phyloP scores from a whole-genome alignment of 1,139 yeast genomes.

The Meyerozyma smithsonii region DNA sequence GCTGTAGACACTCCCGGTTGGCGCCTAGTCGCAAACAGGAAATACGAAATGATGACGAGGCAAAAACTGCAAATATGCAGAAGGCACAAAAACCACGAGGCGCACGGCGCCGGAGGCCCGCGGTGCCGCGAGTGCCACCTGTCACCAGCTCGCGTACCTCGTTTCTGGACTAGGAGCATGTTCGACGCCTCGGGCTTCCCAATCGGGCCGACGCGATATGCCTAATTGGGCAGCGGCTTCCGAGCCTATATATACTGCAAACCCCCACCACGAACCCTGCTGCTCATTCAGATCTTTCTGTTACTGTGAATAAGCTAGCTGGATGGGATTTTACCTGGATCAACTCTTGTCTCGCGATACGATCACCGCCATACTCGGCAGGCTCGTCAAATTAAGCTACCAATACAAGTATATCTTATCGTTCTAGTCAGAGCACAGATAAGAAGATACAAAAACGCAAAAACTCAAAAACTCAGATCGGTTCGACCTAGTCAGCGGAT shows the following conservation, averaged over 20 bases:
- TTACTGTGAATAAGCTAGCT: not conserved
- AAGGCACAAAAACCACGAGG: too few relatives aligned
- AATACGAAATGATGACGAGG: too few relatives aligned
- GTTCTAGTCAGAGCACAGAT: not conserved
- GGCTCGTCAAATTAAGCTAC: conserved; percentile 1
- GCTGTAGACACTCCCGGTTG: too few relatives aligned
- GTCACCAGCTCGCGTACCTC: too few relatives aligned
- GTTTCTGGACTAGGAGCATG: too few relatives aligned
- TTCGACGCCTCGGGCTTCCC: too few relatives aligned
- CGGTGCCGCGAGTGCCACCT: too few relatives aligned
- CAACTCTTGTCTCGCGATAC: conserved; percentile 3
- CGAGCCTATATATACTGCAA: not conserved
- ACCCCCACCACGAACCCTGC: not conserved
- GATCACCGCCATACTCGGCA: conserved; percentile 2
- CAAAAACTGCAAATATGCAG: too few relatives aligned
- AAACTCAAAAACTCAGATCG: not conserved
- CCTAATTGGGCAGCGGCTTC: not conserved
- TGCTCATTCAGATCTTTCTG: not conserved
- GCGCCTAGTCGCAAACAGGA: too few relatives aligned
- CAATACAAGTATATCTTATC: conserved; percentile 3
- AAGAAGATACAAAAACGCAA: not conserved
- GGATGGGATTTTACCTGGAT: conserved; percentile 3
- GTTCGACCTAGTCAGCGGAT: too few relatives aligned
- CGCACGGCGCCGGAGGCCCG: too few relatives aligned
- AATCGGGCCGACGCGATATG: not conserved